Conservation (phyloP, 495 filamentous ascomycete species). For the Tetracladium marchalianum region DNA sequence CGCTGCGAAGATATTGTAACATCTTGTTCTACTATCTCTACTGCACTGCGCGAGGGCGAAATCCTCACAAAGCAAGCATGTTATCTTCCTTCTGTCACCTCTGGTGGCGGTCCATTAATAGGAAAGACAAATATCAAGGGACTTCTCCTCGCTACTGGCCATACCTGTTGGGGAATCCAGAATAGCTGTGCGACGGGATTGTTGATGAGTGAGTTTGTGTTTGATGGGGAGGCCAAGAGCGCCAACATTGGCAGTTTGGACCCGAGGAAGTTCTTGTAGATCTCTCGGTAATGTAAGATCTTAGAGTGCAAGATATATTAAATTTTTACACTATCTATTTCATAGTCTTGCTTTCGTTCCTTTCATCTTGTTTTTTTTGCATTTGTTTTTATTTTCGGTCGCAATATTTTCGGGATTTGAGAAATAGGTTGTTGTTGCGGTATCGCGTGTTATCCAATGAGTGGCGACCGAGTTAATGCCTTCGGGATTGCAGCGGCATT, state of each 20-base stretch:
- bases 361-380: too few relatives aligned
- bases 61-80: slow-evolving; percentile 82
- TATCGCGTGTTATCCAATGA: too few relatives aligned
- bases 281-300: neutral
- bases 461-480: too few relatives aligned
- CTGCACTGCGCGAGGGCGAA: slow-evolving; percentile 65
- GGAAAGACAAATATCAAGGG: slow-evolving; percentile 68
- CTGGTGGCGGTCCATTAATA: slow-evolving; percentile 61
- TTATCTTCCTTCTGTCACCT: slow-evolving; percentile 70
- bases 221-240: slow-evolving; percentile 69
- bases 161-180: slow-evolving; percentile 98
- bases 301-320: too few relatives aligned
- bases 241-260: slow-evolving; percentile 63
- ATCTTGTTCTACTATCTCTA: slow-evolving; percentile 68
- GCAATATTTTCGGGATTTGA: too few relatives aligned
- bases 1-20: slow-evolving; percentile 85
- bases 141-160: slow-evolving; percentile 75
- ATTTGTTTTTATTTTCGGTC: too few relatives aligned
- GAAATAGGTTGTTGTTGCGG: too few relatives aligned
- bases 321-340: too few relatives aligned
- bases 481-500: too few relatives aligned
- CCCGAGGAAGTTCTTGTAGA: slow-evolving; percentile 36
- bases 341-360: too few relatives aligned
- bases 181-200: slow-evolving; percentile 89
- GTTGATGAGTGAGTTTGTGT: slow-evolving; percentile 76